These are phyloP conservation scores for Melaleuca alternifolia DNA, from an alignment of 345 rosid species.

Conservation along the genomic window DNA sequence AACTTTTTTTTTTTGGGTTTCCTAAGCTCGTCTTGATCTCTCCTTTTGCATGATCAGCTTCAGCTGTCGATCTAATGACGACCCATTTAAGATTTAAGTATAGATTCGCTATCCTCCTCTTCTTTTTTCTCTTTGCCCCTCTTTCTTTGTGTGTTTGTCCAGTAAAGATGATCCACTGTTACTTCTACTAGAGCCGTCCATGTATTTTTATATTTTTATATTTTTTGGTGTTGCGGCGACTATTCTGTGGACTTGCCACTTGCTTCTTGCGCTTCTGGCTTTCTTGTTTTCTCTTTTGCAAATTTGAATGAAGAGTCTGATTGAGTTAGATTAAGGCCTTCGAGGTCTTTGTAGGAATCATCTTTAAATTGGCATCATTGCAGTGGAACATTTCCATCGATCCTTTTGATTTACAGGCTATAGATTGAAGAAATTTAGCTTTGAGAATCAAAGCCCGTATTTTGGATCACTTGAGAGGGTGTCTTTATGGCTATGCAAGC, in stretches of 20 bases:
- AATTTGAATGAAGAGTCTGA: background rate
- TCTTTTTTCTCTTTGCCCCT: background rate
- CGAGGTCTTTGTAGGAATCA: background rate
- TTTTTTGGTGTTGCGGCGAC: background rate
- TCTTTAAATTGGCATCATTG: background rate
- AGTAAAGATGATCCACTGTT: background rate
- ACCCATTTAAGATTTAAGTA: background rate
- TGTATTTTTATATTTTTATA: background rate
- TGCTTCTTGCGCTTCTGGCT: background rate
- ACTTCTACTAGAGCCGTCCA: background rate
- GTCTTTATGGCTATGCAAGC: conserved; percentile 72
- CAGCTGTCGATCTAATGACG: background rate
- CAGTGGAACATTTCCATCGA: background rate
- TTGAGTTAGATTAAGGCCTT: background rate
- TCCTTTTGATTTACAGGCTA: conserved; percentile 15
- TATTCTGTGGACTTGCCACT: background rate
- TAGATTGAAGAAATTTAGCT: conserved; percentile 1
- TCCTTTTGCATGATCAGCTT: background rate
- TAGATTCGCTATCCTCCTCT: background rate
- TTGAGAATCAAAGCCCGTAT: background rate
- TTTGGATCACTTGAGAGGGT: conserved; percentile 3
- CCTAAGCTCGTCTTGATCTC: background rate
- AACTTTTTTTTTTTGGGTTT: background rate
- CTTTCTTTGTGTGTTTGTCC: background rate
- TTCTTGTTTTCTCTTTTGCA: background rate